Base-by-base conservation (phyloP, 2,329 filamentous ascomycete species). In the Aureobasidium sp. region DNA sequence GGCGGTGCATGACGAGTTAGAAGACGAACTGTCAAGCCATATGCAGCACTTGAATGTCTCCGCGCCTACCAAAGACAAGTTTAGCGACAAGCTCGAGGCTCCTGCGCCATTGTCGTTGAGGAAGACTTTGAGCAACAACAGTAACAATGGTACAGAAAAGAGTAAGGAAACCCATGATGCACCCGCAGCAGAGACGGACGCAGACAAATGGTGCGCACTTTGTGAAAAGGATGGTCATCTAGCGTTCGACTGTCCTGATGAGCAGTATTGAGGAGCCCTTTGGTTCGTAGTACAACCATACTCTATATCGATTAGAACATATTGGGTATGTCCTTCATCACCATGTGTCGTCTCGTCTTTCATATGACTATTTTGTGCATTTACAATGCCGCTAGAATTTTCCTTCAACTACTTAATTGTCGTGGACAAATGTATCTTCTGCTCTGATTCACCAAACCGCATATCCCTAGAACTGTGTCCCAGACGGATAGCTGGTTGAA, bases 141-240 rank as follows among this genome's bases (percentile, higher is more conserved):
- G 57, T 26, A 60, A 41, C 57, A 36, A 37, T 26, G 37, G 12
- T 27, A 8, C 36, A 24, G 57, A 50, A 7, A 43, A 51, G 46
- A 34, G 15, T 24, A 37, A 37, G 10, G 55, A 59, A 34, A n/a
- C 10, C 15, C 29, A 37, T 1, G 64, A 61, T 37, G 61, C 44
- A n/a, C 56, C 48, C 17, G 69, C 67, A 17, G 67, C 66, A 10
- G 69, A 71, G 24, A 71, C 71, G 17, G 91, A 97, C 70, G 84
- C 87, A 61, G 84, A 87, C 65, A 97, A 96, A 77, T 99, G 94
- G 94, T 99, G 94, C 75, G 94, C 94, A 17, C 81, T 97, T 48
- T 99, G 94, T 73, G 94, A 99, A 79, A 86, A 90, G 65, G 94
- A 99, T 71, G 94, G 94, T 15, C 94, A 99, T 73, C 90, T 97